These are phyloP conservation scores for Medicago truncatula DNA, from an alignment of 306 rosid species.

Conservation along the genomic window MtrunA17r5.0-ANR NC_053042.1:34758001-34758500, in stretches of 20 bases:
- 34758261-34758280: neutral
- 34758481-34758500: slow-evolving; percentile 17
- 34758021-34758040: neutral
- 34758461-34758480: slow-evolving; percentile 38
- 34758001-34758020: neutral
- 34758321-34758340: neutral
- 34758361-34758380: neutral
- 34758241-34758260: neutral
- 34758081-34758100: neutral
- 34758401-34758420: slow-evolving; percentile 43
- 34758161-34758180: neutral
- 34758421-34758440: slow-evolving; percentile 82
- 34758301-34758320: neutral
- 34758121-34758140: neutral
- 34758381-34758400: slow-evolving; percentile 29
- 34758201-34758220: neutral
- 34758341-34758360: neutral
- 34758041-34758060: neutral
- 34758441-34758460: slow-evolving; percentile 74
- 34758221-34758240: neutral
- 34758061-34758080: neutral
- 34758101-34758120: neutral
- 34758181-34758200: neutral
- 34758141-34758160: neutral
- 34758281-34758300: neutral